Percentiles rank a stretch among this genome's conserved stretches.
Evolutionary conservation across 2,329 filamentous ascomycete genomes (phyloP).

Genomic region (Colletotrichum sp.): DNA sequence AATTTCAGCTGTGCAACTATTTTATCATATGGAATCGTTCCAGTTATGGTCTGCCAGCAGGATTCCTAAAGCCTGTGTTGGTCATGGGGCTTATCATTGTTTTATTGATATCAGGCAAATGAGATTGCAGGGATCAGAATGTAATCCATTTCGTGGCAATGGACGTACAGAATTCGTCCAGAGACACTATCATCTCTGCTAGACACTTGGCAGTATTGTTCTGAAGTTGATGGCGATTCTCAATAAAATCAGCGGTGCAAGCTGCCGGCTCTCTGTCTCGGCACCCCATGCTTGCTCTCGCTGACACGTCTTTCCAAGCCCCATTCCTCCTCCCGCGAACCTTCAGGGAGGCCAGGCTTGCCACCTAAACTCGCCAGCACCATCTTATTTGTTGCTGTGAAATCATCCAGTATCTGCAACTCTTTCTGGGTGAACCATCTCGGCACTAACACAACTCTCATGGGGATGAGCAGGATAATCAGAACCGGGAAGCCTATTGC

Average conservation of each 20-base stretch:
- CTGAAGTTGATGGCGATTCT: too few relatives aligned
- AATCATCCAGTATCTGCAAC: conserved; percentile 54
- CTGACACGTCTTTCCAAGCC: conserved; percentile 20
- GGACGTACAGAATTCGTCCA: too few relatives aligned
- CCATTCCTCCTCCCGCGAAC: conserved; percentile 21
- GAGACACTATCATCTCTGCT: too few relatives aligned
- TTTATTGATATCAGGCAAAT: too few relatives aligned
- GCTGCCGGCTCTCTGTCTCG: conserved; percentile 27
- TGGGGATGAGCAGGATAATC: conserved; percentile 60
- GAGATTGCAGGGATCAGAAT: too few relatives aligned
- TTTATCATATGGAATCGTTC: too few relatives aligned
- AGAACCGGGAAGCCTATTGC: conserved; percentile 65
- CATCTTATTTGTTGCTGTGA: conserved; percentile 57
- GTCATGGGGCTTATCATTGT: too few relatives aligned
- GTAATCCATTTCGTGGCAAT: too few relatives aligned
- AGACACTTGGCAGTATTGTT: too few relatives aligned
- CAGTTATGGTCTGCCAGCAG: too few relatives aligned
- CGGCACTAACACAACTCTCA: conserved; percentile 55
- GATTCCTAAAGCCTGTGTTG: too few relatives aligned
- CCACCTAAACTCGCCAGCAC: conserved; percentile 59
- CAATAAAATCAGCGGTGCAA: conserved; percentile 20
- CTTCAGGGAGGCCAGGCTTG: conserved; percentile 42
- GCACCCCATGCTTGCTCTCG: conserved; percentile 24
- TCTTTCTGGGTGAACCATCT: conserved; percentile 53
- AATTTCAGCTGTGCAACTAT: too few relatives aligned